Evolutionary conservation across 208 protist species (phyloP).

Genomic region (Phytomonas francai): DNA sequence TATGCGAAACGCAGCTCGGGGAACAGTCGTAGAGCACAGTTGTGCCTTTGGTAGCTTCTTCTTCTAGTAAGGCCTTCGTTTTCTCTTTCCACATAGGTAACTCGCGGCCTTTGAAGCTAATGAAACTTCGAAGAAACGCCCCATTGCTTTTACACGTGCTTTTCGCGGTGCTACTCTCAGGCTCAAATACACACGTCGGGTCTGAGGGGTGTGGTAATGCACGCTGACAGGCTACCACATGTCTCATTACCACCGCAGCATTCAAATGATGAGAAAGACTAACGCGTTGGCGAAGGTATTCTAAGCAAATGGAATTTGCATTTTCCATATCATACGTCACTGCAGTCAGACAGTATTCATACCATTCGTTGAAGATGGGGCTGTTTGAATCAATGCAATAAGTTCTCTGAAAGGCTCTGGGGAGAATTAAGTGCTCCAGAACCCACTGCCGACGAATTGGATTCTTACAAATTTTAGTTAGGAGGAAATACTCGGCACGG

Average conservation of each 20-base stretch:
- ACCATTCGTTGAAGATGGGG: slow-evolving; percentile 6
- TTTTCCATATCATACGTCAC: background rate
- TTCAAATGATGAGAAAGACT: slow-evolving; percentile 2
- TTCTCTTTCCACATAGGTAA: slow-evolving; percentile 22
- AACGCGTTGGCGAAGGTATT: background rate
- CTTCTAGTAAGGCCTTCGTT: slow-evolving; percentile 15
- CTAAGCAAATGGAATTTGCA: background rate
- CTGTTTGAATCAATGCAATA: background rate
- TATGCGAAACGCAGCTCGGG: slow-evolving; percentile 19
- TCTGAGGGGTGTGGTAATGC: background rate
- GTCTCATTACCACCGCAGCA: slow-evolving; percentile 2
- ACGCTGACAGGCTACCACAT: slow-evolving; percentile 8
- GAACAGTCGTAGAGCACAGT: slow-evolving; percentile 59
- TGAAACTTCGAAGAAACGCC: slow-evolving; percentile 10
- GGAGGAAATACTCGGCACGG: slow-evolving; percentile 6
- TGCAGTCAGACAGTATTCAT: slow-evolving; percentile 4
- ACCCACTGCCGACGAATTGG: slow-evolving; percentile 3
- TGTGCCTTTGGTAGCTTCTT: slow-evolving; percentile 12
- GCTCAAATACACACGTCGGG: background rate
- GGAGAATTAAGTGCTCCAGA: slow-evolving; percentile 3
- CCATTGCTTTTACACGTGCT: background rate
- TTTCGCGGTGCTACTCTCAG: background rate
- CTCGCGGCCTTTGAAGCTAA: slow-evolving; percentile 21
- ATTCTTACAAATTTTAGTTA: slow-evolving; percentile 1
- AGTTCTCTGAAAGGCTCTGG: slow-evolving; percentile 1